A percentile compares a stretch with the other conserved stretches of the same genome.
Conservation (phyloP, 148 eudicot genomes). For the Rheum nobile region DNA sequence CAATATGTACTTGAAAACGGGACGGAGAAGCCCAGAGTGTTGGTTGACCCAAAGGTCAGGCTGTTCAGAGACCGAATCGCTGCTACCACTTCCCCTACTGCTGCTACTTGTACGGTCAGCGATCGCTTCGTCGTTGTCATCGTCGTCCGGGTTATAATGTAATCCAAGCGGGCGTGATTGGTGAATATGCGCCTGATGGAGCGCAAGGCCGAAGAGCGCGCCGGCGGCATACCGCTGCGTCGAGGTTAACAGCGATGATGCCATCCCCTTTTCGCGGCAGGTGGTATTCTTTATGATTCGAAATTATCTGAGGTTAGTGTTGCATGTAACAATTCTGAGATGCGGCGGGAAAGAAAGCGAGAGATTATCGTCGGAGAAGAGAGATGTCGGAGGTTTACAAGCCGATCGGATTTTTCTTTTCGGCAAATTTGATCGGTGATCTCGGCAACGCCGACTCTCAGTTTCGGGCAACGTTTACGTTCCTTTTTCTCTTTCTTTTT, state of each 20-base stretch:
- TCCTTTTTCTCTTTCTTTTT: too few species aligned
- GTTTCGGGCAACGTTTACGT: too few species aligned
- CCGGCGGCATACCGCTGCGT: constrained; percentile 71
- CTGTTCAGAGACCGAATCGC: constrained; percentile 51
- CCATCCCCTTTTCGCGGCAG: constrained; percentile 6
- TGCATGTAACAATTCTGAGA: background rate
- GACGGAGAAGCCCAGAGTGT: constrained; percentile 55
- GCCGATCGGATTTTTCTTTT: background rate
- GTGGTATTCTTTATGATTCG: background rate
- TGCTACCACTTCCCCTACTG: constrained; percentile 27
- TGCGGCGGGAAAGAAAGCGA: background rate
- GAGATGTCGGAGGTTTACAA: background rate
- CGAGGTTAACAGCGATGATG: constrained; percentile 46
- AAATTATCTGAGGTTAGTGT: background rate
- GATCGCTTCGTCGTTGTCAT: constrained; percentile 13
- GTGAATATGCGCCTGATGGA: constrained; percentile 69
- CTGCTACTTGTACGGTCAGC: constrained; percentile 28
- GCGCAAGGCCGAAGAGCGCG: constrained; percentile 55
- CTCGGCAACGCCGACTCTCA: too few species aligned
- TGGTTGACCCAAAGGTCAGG: constrained; percentile 63
- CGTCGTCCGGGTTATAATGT: constrained; percentile 1
- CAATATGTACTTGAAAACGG: constrained; percentile 48
- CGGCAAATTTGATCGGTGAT: too few species aligned
- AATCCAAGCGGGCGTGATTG: constrained; percentile 52
- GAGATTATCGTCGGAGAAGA: background rate